A percentile compares a stretch with the other conserved stretches of the same genome.
Conservation (phyloP, 805 yeast genomes). For the Suhomyces emberorum region DNA sequence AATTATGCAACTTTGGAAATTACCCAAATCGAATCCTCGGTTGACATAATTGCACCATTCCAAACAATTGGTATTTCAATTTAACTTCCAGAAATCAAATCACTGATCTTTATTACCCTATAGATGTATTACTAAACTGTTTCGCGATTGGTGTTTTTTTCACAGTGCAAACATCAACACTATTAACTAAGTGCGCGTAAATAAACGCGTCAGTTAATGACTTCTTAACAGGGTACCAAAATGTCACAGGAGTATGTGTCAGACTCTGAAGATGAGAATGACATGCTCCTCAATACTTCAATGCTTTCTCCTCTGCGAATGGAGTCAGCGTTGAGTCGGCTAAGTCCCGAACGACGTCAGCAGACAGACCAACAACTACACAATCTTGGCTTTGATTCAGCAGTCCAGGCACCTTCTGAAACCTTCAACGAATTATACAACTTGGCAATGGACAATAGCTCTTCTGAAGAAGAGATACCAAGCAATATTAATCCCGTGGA, state of each 20-base stretch:
- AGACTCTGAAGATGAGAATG: conserved; percentile 28
- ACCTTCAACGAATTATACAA: neutral
- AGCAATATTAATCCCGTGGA: neutral
- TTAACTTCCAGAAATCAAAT: no score
- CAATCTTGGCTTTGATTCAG: neutral
- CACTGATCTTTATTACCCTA: no score
- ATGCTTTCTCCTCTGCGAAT: conserved; percentile 9
- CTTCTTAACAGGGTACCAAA: no score
- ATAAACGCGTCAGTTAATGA: no score
- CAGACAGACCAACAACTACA: neutral
- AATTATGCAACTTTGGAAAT: no score
- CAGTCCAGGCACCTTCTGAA: neutral
- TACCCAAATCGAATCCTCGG: no score
- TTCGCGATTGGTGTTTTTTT: no score
- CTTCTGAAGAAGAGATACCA: neutral
- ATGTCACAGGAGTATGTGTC: conserved; percentile 18
- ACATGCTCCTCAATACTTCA: conserved; percentile 10
- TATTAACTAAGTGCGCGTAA: no score
- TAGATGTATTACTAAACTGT: no score
- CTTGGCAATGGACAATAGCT: neutral
- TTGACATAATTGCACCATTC: no score
- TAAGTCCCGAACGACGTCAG: neutral
- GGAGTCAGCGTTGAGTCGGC: neutral
- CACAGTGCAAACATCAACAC: no score
- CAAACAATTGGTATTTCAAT: no score